phyloP scores from a whole-genome alignment of 352 stramenopile species.

The Phytopythium boreale region DNA sequence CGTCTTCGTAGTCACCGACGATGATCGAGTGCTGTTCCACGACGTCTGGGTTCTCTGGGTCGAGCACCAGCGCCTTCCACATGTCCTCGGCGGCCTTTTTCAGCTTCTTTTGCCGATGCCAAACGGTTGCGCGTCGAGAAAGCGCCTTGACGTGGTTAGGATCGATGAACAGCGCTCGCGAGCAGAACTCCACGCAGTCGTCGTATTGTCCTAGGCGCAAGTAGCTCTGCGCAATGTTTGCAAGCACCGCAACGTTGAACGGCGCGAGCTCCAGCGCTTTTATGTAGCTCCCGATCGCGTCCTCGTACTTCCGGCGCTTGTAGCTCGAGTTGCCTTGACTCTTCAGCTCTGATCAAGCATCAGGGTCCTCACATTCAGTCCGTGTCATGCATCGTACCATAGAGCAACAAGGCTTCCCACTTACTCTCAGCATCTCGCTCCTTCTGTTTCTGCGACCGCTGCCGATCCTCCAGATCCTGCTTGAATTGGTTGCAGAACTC shows the following conservation, averaged over 20 bases:
- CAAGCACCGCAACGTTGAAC: conserved; percentile 57
- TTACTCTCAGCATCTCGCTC: conserved; percentile 49
- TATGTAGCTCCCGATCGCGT: conserved; percentile 66
- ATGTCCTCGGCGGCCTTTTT: conserved; percentile 54
- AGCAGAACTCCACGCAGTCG: conserved; percentile 69
- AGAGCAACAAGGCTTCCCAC: conserved; percentile 2
- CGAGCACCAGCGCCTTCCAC: conserved; percentile 37
- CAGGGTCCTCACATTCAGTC: not conserved
- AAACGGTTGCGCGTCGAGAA: conserved; percentile 51
- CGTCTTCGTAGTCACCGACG: conserved; percentile 70
- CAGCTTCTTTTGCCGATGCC: conserved; percentile 46
- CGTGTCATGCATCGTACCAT: too few relatives aligned
- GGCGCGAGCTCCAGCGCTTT: conserved; percentile 53
- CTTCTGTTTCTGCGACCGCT: conserved; percentile 52
- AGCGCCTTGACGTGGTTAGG: conserved; percentile 65
- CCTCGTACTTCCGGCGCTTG: conserved; percentile 50
- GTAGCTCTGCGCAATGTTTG: conserved; percentile 70
- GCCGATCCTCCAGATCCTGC: conserved; percentile 60
- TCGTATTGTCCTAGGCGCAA: conserved; percentile 45
- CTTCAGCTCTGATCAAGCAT: conserved; percentile 41
- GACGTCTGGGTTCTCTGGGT: conserved; percentile 55
- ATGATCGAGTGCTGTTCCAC: conserved; percentile 71
- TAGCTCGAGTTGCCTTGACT: conserved; percentile 56
- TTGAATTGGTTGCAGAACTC: conserved; percentile 82
- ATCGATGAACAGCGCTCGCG: conserved; percentile 55